Evolutionary conservation across 768 basidiomycete genomes (phyloP).

Genomic region (Mycena leptocephala): DNA sequence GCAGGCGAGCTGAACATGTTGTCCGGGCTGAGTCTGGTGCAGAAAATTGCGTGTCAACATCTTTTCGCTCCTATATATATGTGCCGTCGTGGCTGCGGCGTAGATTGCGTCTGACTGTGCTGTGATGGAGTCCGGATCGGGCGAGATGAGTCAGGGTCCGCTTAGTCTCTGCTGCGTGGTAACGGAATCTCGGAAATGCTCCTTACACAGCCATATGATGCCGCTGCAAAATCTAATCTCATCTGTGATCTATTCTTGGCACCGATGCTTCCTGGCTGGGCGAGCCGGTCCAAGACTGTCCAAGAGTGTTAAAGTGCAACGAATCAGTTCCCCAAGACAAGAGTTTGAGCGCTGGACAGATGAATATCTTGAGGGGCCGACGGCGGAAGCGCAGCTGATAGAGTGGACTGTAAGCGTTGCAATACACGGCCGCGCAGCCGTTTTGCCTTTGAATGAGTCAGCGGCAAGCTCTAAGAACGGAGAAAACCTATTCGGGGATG

Average conservation of each 20-base stretch:
- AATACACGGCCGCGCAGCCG: background rate
- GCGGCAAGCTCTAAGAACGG: background rate
- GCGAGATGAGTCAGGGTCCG: background rate
- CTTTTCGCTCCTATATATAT: background rate
- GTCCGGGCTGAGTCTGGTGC: background rate
- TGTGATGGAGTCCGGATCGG: background rate
- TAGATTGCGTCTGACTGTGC: background rate
- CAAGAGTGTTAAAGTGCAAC: background rate
- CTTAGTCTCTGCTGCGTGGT: background rate
- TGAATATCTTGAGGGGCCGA: background rate
- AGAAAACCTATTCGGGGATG: background rate
- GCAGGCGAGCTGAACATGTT: slow-evolving; percentile 7
- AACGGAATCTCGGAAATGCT: background rate
- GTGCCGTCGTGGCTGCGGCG: background rate
- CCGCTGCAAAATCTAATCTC: background rate
- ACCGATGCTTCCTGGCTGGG: background rate
- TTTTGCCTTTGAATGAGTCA: background rate
- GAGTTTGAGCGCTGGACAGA: background rate
- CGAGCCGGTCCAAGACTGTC: background rate
- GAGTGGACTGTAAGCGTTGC: background rate
- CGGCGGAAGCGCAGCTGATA: no score
- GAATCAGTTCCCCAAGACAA: background rate
- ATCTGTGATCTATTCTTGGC: background rate
- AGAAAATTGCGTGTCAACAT: background rate
- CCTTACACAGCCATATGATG: background rate